phyloP scores from a whole-genome alignment of 306 rosid species.

The Castanea crenata region DNA sequence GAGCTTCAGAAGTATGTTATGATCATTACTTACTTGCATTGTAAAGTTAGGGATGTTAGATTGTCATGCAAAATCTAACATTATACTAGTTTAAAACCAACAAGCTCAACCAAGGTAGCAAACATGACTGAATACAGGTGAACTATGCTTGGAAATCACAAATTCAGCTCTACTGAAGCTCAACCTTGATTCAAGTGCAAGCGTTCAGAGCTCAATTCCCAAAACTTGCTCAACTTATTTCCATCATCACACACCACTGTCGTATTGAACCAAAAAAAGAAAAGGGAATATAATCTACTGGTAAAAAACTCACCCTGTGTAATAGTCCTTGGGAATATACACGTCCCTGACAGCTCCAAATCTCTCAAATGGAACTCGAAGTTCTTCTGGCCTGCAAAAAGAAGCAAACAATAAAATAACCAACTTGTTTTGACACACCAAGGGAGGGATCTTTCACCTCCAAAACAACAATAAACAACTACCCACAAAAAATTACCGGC shows the following conservation, averaged over 20 bases:
- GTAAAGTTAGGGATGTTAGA: background rate
- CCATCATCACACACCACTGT: background rate
- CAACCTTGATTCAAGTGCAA: background rate
- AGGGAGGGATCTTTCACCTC: background rate
- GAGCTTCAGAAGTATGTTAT: background rate
- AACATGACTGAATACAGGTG: background rate
- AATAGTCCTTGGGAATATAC: slow-evolving; percentile 91
- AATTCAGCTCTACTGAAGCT: background rate
- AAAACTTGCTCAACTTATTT: background rate
- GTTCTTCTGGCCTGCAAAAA: slow-evolving; percentile 72
- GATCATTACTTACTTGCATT: background rate
- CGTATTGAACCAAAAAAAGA: background rate
- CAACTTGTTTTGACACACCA: background rate
- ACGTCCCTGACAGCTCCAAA: slow-evolving; percentile 94
- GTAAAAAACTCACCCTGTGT: slow-evolving; percentile 67
- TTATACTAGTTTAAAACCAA: background rate
- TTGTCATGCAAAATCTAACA: background rate
- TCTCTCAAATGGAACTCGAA: slow-evolving; percentile 82
- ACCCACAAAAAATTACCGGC: slow-evolving; percentile 40
- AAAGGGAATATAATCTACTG: background rate
- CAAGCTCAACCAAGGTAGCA: background rate
- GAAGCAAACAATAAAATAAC: background rate
- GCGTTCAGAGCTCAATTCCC: background rate
- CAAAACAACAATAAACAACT: background rate
- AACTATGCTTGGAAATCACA: background rate